These are phyloP conservation scores for Besnoitia besnoiti DNA, from an alignment of 169 alveolate species.

Conservation along the genomic window DNA sequence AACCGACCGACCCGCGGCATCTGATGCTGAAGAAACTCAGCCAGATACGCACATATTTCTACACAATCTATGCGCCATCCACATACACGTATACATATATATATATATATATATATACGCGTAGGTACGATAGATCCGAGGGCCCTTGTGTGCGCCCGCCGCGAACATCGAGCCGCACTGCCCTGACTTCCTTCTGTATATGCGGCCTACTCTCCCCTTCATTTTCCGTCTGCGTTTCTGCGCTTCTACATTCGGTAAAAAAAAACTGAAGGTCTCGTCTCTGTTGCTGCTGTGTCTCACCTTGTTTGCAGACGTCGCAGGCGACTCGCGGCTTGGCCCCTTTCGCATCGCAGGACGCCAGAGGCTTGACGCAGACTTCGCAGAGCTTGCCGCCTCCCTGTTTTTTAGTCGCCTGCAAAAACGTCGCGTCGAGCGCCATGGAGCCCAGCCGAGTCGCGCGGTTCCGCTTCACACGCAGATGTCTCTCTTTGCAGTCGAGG, in stretches of 20 bases:
- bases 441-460: neutral
- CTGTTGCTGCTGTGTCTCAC: neutral
- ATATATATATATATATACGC: too few relatives aligned
- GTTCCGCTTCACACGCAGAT: conserved; percentile 7
- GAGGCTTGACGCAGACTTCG: conserved; percentile 37
- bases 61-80: neutral
- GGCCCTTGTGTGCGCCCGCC: too few relatives aligned
- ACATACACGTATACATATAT: neutral
- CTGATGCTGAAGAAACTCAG: neutral
- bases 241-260: too few relatives aligned
- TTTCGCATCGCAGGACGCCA: neutral
- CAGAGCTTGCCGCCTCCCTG: neutral
- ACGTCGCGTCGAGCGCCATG: neutral
- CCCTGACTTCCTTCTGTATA: too few relatives aligned
- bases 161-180: too few relatives aligned
- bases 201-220: too few relatives aligned
- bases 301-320: conserved; percentile 30
- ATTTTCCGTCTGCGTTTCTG: too few relatives aligned
- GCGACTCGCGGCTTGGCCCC: neutral
- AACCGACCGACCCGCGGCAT: too few relatives aligned
- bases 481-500: conserved; percentile 28
- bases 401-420: neutral
- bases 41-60: neutral
- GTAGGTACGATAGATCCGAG: too few relatives aligned
- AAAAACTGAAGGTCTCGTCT: too few relatives aligned